Base-by-base conservation (phyloP, 306 rosid species). In the Medicago truncatula region DNA sequence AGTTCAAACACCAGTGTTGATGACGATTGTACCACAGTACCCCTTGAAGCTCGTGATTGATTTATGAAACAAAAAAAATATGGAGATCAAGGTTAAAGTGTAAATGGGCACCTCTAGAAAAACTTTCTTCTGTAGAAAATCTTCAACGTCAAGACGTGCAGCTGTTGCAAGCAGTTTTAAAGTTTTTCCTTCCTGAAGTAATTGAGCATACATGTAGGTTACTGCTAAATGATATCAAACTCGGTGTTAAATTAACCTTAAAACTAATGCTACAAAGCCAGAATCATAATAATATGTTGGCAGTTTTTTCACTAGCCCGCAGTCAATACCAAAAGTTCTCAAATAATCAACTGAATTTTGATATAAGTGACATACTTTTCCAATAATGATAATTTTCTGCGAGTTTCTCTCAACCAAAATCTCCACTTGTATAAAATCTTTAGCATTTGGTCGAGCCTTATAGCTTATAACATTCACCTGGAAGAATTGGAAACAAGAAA, bases 401-500 rank as follows among this genome's bases (percentile, higher is more conserved):
- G 99, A 86, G 83, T 92, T 85, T 80, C 84, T 90, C 82, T 95
- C 99, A 9, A 94, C 97, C 34, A 92, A 84, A 71, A 95, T 74
- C 83, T 95, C 97, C 31, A 89, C 93, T 78, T 95, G 99, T 76
- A 95, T 89, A 85, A 86, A 95, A 74, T 95, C 97, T 82, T 95
- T 95, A 46, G 99, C 97, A 47, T 73, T 78, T 6, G 96, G 97
- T 78, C 97, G 89, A 71, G 91, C 57, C 88, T 92, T 95, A 75
- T 95, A 95, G 91, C 95, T 95, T 86, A 85, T 70, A 40, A 88
- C 91, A 82, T 95, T 95, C 81, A 92, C 99, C 99, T 94, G 78
- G 34, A 85, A 64, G 38, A 70, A 62, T 68, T 18, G 65, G 72
- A 52, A 62, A 74, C 39, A 52, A 58, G 62, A 74, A 52, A 56